phyloP scores from a whole-genome alignment of 2,329 filamentous ascomycete species.

The Colletotrichum liaoningense region DNA sequence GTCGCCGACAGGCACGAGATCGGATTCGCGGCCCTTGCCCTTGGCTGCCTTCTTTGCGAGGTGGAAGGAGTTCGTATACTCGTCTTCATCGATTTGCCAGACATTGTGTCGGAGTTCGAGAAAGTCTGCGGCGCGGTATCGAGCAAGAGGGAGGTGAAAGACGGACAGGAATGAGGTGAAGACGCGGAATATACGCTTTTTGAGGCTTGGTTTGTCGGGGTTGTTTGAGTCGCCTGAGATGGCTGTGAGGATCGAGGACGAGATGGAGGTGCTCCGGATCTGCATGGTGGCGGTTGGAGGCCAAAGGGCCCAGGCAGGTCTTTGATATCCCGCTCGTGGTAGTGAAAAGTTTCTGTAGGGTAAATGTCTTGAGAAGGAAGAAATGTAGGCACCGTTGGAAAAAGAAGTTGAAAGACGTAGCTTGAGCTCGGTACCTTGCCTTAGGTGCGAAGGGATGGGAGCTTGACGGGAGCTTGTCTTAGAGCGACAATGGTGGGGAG shows the following conservation, averaged over 20 bases:
- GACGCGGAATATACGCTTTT: slow-evolving; percentile 7
- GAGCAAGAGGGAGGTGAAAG: slow-evolving; percentile 45
- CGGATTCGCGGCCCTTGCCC: slow-evolving; percentile 48
- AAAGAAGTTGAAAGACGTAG: neutral
- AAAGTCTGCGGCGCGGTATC: slow-evolving; percentile 45
- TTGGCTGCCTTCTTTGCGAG: slow-evolving; percentile 34
- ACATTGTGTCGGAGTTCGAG: slow-evolving; percentile 42
- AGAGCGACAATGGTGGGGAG: neutral
- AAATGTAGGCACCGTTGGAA: neutral
- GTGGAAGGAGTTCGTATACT: slow-evolving; percentile 52
- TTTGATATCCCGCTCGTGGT: neutral
- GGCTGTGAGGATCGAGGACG: slow-evolving; percentile 68
- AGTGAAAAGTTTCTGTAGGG: neutral
- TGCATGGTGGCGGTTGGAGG: slow-evolving; percentile 39
- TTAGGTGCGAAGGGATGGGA: neutral
- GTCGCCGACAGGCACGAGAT: slow-evolving; percentile 70
- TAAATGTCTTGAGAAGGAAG: neutral
- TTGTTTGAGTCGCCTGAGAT: slow-evolving; percentile 56
- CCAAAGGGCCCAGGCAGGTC: neutral
- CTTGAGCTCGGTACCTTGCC: neutral
- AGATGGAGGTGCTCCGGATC: slow-evolving; percentile 56
- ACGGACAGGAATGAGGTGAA: slow-evolving; percentile 47
- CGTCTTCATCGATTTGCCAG: slow-evolving; percentile 49
- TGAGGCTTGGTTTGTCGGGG: neutral
- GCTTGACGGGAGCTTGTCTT: neutral